phyloP scores from a whole-genome alignment of 2,329 filamentous ascomycete species.

The Bipolaris gigantea region DNA sequence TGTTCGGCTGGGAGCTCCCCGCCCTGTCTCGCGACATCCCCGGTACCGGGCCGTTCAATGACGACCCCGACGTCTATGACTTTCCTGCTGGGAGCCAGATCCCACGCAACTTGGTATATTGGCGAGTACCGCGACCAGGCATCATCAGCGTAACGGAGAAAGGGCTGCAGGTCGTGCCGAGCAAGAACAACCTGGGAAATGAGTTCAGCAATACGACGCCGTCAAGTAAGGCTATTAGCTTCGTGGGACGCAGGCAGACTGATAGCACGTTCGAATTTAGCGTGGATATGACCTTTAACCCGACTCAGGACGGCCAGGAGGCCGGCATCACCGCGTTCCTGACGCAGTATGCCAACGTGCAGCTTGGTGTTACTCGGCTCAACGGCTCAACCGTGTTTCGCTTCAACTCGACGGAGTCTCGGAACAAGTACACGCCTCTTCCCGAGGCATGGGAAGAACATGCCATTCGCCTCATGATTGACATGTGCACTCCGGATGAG shows the following conservation, averaged over 20 bases:
- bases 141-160: conserved; percentile 7
- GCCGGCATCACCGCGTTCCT: conserved; percentile 58
- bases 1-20: conserved; percentile 49
- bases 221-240: conserved; percentile 52
- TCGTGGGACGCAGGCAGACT: conserved; percentile 57
- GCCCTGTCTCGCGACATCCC: conserved; percentile 36
- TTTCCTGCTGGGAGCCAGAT: conserved; percentile 50
- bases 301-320: conserved; percentile 48
- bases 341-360: conserved; percentile 56
- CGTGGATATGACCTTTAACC: conserved; percentile 47
- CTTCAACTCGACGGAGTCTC: conserved; percentile 45
- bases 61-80: conserved; percentile 50
- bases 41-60: conserved; percentile 46
- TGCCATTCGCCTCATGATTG: conserved; percentile 31
- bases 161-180: conserved; percentile 46
- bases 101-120: conserved; percentile 57
- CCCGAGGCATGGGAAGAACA: conserved; percentile 45
- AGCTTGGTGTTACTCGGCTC: conserved; percentile 44
- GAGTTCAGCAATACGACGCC: conserved; percentile 47
- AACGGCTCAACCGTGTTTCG: conserved; percentile 41
- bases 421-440: conserved; percentile 42
- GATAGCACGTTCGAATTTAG: conserved; percentile 57
- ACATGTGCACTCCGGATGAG: conserved; percentile 4
- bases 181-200: conserved; percentile 56
- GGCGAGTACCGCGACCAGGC: conserved; percentile 40